Base-by-base conservation (phyloP, 208 protist species). In the Crithidia fasciculata region DNA sequence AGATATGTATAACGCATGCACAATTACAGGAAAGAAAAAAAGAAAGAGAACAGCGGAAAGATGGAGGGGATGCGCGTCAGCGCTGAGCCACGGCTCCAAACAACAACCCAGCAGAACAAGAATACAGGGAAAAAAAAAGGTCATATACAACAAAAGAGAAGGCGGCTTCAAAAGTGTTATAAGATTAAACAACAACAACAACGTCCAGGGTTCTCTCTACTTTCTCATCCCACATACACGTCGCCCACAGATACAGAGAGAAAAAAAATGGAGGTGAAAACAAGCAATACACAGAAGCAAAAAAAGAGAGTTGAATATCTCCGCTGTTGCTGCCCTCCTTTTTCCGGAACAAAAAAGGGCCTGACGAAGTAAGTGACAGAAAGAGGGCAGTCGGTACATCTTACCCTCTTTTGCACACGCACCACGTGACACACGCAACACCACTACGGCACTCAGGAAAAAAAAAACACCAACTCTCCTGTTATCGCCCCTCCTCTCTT, bases 1-100 rank as follows among this genome's bases (percentile, higher is more conserved):
- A 69, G 69, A 4, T 52, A 58, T 43, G 18, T 28, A 53, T 19
- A 56, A 75, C n/a, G 52, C 62, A 54, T 19, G 36, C 62, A 61
- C 43, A 71, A 18, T 69, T 41, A 78, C 19, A 80, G 70, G 13
- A 80, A 40, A 69, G 44, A 69, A 63, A 58, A 63, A 40, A 69
- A 55, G 63, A 63, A 58, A 63, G 40, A 73, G 39, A 15, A 74
- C 37, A 8, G 49, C 19, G 52, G 15, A 19, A 56, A 56, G 15
- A 2, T 15, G 28, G 28, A 28, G 28, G 28, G 28, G 28, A 28
- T 28, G 28, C 28, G 28, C 28, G 28, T 28, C 28, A 28, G 28
- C 28, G 28, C 28, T 28, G 28, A 28, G 28, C 28, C 28, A 28
- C 28, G 28, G 28, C 28, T 28, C 1, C 28, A 28, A 66, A 39